Percentiles rank a stretch among this genome's conserved stretches.
Conservation (phyloP, 192 early-diverging fungal genomes). For the Jimgerdemannia lactiflua region DNA sequence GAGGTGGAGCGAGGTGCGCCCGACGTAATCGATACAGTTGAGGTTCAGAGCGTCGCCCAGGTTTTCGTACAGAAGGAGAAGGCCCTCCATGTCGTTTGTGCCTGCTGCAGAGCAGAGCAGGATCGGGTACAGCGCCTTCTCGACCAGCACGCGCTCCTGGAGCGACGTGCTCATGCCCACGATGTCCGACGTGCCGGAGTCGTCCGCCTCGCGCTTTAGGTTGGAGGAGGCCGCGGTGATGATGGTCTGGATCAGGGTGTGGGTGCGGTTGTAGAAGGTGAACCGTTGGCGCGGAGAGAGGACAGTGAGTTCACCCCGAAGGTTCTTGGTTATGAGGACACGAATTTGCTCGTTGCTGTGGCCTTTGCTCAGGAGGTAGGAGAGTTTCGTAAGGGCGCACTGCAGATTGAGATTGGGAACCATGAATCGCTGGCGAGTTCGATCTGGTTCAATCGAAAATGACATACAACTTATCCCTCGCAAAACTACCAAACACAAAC, state of each 20-base stretch:
- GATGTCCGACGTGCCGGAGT: conserved; percentile 4
- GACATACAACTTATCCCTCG: conserved; percentile 1
- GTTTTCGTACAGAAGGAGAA: conserved; percentile 60
- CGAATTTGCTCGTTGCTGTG: conserved; percentile 53
- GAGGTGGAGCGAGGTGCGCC: conserved; percentile 83
- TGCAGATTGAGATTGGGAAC: conserved; percentile 4
- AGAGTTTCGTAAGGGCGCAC: conserved; percentile 95
- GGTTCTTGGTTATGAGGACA: conserved; percentile 74
- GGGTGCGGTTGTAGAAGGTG: conserved; percentile 59
- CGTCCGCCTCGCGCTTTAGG: neutral
- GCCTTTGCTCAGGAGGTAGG: conserved; percentile 80
- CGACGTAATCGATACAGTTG: conserved; percentile 81
- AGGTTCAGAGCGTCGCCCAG: conserved; percentile 51
- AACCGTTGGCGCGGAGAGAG: conserved; percentile 61
- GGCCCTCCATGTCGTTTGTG: conserved; percentile 80
- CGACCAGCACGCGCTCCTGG: conserved; percentile 64
- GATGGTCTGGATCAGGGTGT: conserved; percentile 46
- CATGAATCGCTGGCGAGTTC: neutral
- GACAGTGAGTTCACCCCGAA: conserved; percentile 92
- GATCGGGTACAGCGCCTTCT: conserved; percentile 78
- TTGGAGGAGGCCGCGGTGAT: conserved; percentile 30
- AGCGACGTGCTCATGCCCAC: conserved; percentile 28
- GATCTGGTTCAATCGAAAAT: neutral
- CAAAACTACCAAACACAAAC: conserved; percentile 14
- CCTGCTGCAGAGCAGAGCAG: conserved; percentile 83